Conservation (phyloP, 2,329 filamentous ascomycete genomes). For the Pyrenophora tritici-repentis region DNA sequence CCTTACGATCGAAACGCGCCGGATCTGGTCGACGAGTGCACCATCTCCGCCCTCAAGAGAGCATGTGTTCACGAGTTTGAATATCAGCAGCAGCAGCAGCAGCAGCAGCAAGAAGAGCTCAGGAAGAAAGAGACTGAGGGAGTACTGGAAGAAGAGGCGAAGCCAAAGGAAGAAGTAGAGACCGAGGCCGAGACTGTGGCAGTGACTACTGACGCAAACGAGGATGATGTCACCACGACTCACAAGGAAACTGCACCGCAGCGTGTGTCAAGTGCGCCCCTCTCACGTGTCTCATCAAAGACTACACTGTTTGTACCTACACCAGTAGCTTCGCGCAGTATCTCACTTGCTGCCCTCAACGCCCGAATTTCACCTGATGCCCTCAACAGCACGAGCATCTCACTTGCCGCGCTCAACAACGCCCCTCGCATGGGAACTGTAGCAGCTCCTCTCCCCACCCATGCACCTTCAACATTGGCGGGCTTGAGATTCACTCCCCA, state of each 20-base stretch:
- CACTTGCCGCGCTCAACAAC: not conserved
- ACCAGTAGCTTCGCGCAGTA: not conserved
- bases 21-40: conserved; percentile 8
- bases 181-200: not conserved
- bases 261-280: not conserved
- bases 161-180: not conserved
- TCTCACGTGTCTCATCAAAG: not conserved
- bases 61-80: conserved; percentile 11
- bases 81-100: too few species aligned
- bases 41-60: conserved; percentile 18
- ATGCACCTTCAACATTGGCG: not conserved
- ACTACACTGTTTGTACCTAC: not conserved
- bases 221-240: not conserved
- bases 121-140: not conserved
- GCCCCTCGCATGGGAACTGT: not conserved
- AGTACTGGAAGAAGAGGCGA: not conserved
- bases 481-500: conserved; percentile 25
- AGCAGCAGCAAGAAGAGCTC: conserved; percentile 8
- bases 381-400: not conserved
- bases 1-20: not conserved
- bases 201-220: not conserved
- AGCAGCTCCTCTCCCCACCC: not conserved
- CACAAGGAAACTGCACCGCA: not conserved
- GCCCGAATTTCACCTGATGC: too few species aligned
- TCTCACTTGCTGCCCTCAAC: too few species aligned